phyloP scores from a whole-genome alignment of 495 filamentous ascomycete genomes.

The Aspergillus hancockii region DNA sequence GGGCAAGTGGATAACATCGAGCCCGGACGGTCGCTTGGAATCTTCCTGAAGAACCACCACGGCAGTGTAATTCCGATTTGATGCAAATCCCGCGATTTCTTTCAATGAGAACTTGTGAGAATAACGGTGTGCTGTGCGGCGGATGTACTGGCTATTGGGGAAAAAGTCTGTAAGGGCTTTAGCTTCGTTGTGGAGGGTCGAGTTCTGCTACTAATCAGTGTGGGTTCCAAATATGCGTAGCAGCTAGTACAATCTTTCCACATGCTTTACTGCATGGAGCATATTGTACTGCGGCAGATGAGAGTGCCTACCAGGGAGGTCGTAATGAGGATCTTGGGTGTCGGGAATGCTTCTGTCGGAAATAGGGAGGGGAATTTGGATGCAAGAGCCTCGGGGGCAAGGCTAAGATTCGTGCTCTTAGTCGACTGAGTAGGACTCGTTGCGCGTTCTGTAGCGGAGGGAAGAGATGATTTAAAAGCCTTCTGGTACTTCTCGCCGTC shows the following conservation, averaged over 20 bases:
- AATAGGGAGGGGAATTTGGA: conserved; percentile 84
- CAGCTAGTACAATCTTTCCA: background rate
- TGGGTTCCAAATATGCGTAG: background rate
- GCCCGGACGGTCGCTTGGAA: conserved; percentile 70
- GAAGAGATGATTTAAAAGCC: conserved; percentile 33
- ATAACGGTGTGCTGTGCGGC: conserved; percentile 75
- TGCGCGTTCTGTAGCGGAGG: conserved; percentile 54
- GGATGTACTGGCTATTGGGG: conserved; percentile 86
- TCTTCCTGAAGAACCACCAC: conserved; percentile 84
- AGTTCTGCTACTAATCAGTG: conserved; percentile 47
- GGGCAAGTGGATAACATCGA: conserved; percentile 83
- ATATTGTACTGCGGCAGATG: background rate
- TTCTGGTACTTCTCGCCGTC: conserved; percentile 20
- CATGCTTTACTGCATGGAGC: background rate
- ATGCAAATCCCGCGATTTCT: conserved; percentile 85
- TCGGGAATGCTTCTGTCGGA: conserved; percentile 53
- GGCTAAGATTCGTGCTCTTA: conserved; percentile 68
- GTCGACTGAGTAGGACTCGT: conserved; percentile 62
- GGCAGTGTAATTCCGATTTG: conserved; percentile 75
- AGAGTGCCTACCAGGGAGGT: conserved; percentile 56
- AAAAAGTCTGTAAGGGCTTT: conserved; percentile 75
- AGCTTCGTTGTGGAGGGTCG: conserved; percentile 80
- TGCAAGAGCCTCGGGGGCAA: conserved; percentile 67
- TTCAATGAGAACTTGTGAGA: conserved; percentile 83
- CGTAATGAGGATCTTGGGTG: conserved; percentile 85